Percentiles rank a stretch among this genome's conserved stretches.
Evolutionary conservation across 2,329 filamentous ascomycete genomes (phyloP).

Genomic region (Trichoderma sp.): DNA sequence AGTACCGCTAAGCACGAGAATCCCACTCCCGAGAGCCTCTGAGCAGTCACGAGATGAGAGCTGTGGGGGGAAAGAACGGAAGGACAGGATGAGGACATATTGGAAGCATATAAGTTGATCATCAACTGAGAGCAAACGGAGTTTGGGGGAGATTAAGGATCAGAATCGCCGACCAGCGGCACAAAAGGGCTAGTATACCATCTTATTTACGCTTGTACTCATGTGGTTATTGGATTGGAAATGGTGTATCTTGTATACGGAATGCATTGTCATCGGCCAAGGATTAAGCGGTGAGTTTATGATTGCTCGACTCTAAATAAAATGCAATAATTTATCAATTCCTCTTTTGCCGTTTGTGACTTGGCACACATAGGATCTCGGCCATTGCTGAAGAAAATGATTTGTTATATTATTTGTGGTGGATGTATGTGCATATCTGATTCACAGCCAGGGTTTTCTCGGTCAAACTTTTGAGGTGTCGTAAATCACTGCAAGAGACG

Average conservation of each 20-base stretch:
- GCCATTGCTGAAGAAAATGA: background rate
- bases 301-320: background rate
- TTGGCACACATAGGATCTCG: background rate
- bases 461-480: background rate
- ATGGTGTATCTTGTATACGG: conserved; percentile 6
- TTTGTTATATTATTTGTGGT: background rate
- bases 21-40: conserved; percentile 41
- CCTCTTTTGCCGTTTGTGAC: background rate
- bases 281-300: background rate
- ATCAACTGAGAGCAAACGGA: background rate
- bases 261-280: conserved; percentile 1
- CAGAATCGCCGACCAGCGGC: conserved; percentile 4
- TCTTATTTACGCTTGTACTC: conserved; percentile 7
- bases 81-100: background rate
- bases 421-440: background rate
- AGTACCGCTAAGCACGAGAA: conserved; percentile 85
- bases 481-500: background rate
- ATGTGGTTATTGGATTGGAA: background rate
- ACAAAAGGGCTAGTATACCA: conserved; percentile 11
- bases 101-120: background rate
- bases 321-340: background rate
- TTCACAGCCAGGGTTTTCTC: background rate
- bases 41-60: background rate
- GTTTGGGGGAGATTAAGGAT: conserved; percentile 5
- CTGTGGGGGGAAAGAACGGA: background rate